Evolutionary conservation across 2,329 filamentous ascomycete genomes (phyloP), one percentile per base, ranked within the genome.

Genomic region (Mycocentrospora acerina): DNA sequence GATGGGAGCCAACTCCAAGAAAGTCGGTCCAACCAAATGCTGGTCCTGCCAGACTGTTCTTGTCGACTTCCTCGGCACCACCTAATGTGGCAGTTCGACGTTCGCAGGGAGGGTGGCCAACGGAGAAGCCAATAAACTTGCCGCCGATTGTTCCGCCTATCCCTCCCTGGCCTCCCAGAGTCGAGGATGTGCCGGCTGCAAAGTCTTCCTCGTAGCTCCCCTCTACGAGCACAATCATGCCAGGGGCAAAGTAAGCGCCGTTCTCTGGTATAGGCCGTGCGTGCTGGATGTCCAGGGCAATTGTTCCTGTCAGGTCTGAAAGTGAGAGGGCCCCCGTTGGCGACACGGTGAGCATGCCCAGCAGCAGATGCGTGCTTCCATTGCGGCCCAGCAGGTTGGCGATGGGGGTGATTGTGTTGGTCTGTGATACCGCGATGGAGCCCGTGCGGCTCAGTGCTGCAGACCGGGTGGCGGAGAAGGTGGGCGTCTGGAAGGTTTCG

Each of bases 131-230:
- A 40, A 95, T 80, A 55, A 98, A 96, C 33, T 83, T 86, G 5
- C 93, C 93, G n/a, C 90, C 90, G 40, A 97, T 88, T 0, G 86
- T 88, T 11, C 90, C 91, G 27, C 91, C 91, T 17, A 96, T 83
- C 28, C 91, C 91, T 32, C 82, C 85, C 48, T 82, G 86, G 4
- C 86, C 85, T 34, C 88, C 86, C 4, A 94, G 74, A 2, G 69
- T 66, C 27, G 63, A 65, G 0, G 79, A 65, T 14, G 61, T 64
- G 0, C 81, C 82, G 14, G 82, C 83, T 12, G 84, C 83, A 45
- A 90, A 88, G 55, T 95, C 90, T 64, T 97, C 93, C 63, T 95
- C 90, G 60, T 98, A 98, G n/a, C 91, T 83, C 6, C 93, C 93
- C 57, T 98, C 93, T 0, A 96, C 82, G 0, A 98, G 77, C 3